Evolutionary conservation across 768 basidiomycete species (phyloP).

Genomic region (Lentinula sp.): DNA sequence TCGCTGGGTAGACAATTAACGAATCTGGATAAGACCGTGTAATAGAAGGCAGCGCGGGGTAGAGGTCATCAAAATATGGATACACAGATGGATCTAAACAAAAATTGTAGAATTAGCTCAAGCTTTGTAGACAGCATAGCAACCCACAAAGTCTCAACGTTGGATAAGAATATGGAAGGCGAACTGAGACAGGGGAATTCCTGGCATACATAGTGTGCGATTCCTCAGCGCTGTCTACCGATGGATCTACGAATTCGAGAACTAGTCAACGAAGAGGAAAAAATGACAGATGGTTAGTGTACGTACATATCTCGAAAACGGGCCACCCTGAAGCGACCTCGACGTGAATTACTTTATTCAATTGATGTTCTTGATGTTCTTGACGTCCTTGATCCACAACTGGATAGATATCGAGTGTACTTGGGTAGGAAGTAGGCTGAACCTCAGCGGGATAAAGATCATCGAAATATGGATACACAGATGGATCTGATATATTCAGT

Average conservation of each 20-base stretch:
- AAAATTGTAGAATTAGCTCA: not conserved
- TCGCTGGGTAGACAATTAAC: conserved; percentile 8
- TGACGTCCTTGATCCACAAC: not conserved
- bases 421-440: conserved; percentile 17
- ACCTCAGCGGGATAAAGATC: conserved; percentile 21
- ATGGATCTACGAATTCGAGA: conserved; percentile 5
- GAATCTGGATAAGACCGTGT: not conserved
- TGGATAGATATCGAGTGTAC: conserved; percentile 26
- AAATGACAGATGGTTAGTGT: not conserved
- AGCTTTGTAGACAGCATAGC: not conserved
- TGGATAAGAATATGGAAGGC: not conserved
- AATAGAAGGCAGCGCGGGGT: conserved; percentile 16
- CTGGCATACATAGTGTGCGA: not conserved
- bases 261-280: not conserved
- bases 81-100: conserved; percentile 21
- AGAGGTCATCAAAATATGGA: conserved; percentile 24
- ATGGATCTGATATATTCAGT: not conserved
- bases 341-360: not conserved
- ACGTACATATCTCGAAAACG: conserved; percentile 13
- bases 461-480: conserved; percentile 25
- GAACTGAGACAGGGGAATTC: not conserved
- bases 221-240: not conserved
- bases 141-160: not conserved
- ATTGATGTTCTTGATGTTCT: not conserved
- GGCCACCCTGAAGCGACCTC: conserved; percentile 16